A percentile compares a stretch with the other conserved stretches of the same genome.
phyloP scores from a whole-genome alignment of 2,329 filamentous ascomycete species.

The Tolypocladium pustulatum region DNA sequence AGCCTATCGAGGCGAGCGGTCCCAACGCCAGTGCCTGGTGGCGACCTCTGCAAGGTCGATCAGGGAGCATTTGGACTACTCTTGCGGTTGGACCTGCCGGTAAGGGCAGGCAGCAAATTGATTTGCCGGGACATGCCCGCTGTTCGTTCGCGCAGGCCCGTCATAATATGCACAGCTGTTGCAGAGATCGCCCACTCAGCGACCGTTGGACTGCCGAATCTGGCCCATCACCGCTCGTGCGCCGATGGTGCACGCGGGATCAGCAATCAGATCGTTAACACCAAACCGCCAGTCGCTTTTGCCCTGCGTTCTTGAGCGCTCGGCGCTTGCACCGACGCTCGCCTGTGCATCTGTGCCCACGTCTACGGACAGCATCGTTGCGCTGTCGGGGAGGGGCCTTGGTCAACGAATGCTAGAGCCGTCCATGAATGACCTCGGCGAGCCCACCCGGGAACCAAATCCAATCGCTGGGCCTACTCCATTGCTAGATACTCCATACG shows the following conservation, averaged over 20 bases:
- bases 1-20: neutral
- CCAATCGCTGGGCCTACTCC: neutral
- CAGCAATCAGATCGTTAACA: neutral
- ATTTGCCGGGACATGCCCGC: neutral
- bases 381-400: neutral
- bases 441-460: neutral
- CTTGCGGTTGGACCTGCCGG: neutral
- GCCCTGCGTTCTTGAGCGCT: neutral
- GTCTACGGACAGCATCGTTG: neutral
- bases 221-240: neutral
- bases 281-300: neutral
- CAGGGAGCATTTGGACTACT: neutral
- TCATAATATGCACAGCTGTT: neutral
- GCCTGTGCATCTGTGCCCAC: neutral
- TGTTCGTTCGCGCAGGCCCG: neutral
- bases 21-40: neutral
- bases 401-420: neutral
- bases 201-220: neutral
- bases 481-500: neutral
- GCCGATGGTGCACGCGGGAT: neutral
- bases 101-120: neutral
- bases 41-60: neutral
- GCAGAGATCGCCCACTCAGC: neutral
- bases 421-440: neutral
- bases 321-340: neutral